phyloP scores from a whole-genome alignment of 495 filamentous ascomycete species.

The Friedmanniomyces endolithicus region DNA sequence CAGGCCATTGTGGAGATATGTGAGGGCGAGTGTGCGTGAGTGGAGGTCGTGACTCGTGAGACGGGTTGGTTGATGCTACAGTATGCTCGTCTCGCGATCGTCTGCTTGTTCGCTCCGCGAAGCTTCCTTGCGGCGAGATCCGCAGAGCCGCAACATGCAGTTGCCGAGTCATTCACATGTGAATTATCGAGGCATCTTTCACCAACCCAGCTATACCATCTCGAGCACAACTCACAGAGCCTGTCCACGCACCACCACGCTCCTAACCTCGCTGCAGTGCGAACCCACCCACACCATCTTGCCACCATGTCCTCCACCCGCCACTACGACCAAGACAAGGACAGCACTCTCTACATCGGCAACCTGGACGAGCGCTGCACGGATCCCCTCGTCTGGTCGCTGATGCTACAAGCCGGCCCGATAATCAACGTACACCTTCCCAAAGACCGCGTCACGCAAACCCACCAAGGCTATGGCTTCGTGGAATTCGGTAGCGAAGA shows the following conservation, averaged over 20 bases:
- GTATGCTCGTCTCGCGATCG: not conserved
- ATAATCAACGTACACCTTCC: constrained; percentile 96
- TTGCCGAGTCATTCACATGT: too few relatives aligned
- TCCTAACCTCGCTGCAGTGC: not conserved
- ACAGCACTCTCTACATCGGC: constrained; percentile 94
- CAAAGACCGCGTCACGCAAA: constrained; percentile 91
- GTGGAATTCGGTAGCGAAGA: constrained; percentile 95
- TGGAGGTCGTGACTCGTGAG: not conserved
- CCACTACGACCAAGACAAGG: constrained; percentile 76
- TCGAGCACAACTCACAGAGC: not conserved
- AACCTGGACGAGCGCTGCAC: constrained; percentile 94
- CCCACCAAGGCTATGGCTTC: constrained; percentile 96
- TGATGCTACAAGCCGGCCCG: constrained; percentile 93
- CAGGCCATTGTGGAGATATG: constrained; percentile 12
- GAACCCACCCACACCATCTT: not conserved
- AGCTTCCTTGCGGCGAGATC: too few relatives aligned
- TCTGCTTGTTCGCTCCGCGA: too few relatives aligned
- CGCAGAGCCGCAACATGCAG: too few relatives aligned
- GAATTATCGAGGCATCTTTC: too few relatives aligned
- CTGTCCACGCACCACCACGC: not conserved
- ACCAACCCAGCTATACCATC: too few relatives aligned
- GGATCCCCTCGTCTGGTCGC: constrained; percentile 84
- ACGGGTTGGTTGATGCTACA: not conserved
- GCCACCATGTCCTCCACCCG: constrained; percentile 8
- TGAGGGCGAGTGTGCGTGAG: not conserved